phyloP scores from a whole-genome alignment of 176 grass and related monocot genomes.

The Phragmites australis region DNA sequence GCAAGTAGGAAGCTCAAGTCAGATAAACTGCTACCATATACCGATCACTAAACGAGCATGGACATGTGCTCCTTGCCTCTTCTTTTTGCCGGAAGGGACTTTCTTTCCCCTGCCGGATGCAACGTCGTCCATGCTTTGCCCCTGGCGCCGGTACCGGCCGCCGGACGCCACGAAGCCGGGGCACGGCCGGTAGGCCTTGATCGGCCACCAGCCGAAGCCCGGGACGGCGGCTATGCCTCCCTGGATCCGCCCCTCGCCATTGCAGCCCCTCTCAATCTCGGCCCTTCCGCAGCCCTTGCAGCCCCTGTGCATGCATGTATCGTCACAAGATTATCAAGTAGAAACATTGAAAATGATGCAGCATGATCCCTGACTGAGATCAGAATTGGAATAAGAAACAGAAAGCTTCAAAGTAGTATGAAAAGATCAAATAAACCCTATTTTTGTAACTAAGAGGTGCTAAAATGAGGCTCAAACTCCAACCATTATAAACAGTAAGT shows the following conservation, averaged over 20 bases:
- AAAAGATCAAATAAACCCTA: neutral
- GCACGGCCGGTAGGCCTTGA: conserved; percentile 93
- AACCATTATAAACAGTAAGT: neutral
- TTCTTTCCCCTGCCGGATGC: conserved; percentile 62
- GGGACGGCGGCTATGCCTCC: conserved; percentile 88
- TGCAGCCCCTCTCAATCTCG: conserved; percentile 76
- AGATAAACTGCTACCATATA: neutral
- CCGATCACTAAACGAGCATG: too few species aligned
- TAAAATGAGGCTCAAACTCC: neutral
- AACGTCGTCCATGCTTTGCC: conserved; percentile 95
- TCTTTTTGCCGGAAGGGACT: conserved; percentile 28
- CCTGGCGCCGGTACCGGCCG: conserved; percentile 75
- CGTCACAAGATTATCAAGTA: neutral
- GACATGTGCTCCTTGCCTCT: too few species aligned
- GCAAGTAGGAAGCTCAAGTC: conserved; percentile 16
- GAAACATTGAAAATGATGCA: neutral
- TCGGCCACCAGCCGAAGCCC: conserved; percentile 90
- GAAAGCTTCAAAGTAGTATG: too few species aligned
- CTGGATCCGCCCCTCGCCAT: conserved; percentile 89
- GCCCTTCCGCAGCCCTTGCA: conserved; percentile 73
- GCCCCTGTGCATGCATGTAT: conserved; percentile 18
- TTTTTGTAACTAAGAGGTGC: neutral
- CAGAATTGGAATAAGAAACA: neutral
- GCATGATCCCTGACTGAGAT: too few species aligned
- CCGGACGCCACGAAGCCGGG: conserved; percentile 75